Percentiles rank a stretch among this genome's conserved stretches.
phyloP scores from a whole-genome alignment of 805 yeast genomes.

The Yarrowia divulgata region DNA sequence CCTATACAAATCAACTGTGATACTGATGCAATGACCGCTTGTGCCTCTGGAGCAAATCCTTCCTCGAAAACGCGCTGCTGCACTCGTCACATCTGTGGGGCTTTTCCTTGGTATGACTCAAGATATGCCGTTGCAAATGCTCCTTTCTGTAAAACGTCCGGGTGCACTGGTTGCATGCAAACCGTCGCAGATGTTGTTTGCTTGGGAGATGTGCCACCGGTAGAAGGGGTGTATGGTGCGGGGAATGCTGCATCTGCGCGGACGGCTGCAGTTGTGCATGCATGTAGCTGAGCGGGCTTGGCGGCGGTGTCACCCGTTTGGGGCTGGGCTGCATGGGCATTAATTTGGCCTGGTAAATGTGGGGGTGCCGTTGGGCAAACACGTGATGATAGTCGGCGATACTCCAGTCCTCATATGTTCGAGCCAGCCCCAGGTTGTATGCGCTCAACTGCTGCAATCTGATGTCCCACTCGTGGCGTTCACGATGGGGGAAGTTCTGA shows the following conservation, averaged over 20 bases:
- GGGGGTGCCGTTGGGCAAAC: constrained; percentile 27
- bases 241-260: constrained; percentile 11
- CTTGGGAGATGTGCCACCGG: constrained; percentile 24
- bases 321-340: constrained; percentile 34
- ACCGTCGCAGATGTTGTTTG: constrained; percentile 37
- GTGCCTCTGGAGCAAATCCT: constrained; percentile 37
- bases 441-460: constrained; percentile 27
- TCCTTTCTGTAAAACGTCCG: constrained; percentile 32
- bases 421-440: constrained; percentile 1
- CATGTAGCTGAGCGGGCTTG: constrained; percentile 30
- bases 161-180: constrained; percentile 32
- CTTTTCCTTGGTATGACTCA: constrained; percentile 36
- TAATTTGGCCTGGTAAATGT: constrained; percentile 16
- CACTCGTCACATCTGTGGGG: constrained; percentile 29
- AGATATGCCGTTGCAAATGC: constrained; percentile 34
- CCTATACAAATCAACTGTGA: background rate
- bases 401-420: constrained; percentile 31
- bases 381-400: constrained; percentile 27
- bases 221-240: constrained; percentile 15
- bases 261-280: constrained; percentile 24
- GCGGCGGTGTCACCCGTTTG: constrained; percentile 33
- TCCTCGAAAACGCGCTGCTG: constrained; percentile 26
- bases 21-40: constrained; percentile 32
- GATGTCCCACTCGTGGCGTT: constrained; percentile 30
- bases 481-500: constrained; percentile 32